Conservation (phyloP, 2,329 filamentous ascomycete genomes). For the Pestalotiopsis sp. region DNA sequence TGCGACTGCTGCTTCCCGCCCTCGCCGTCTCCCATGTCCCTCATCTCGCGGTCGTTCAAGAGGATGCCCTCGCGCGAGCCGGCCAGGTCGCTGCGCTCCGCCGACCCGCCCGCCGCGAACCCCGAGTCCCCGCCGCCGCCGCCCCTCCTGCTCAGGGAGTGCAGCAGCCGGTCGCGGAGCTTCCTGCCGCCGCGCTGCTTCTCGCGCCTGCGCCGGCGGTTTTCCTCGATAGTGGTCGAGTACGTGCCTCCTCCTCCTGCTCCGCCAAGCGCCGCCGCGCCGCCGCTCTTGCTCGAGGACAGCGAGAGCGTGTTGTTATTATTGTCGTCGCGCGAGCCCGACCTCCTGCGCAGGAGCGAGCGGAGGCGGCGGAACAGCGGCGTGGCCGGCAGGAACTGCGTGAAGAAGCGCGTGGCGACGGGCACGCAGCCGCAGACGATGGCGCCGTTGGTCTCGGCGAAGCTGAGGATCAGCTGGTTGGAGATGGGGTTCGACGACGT, state of each 20-base stretch:
- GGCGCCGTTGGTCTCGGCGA: slow-evolving; percentile 14
- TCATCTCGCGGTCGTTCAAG: neutral
- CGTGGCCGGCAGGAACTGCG: slow-evolving; percentile 4
- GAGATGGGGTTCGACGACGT: neutral
- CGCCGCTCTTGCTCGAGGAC: neutral
- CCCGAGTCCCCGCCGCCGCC: neutral
- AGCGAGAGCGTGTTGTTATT: neutral
- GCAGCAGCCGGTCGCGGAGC: neutral
- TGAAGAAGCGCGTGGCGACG: slow-evolving; percentile 10
- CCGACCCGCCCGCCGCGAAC: neutral
- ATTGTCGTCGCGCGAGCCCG: neutral
- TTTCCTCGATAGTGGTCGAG: slow-evolving; percentile 9
- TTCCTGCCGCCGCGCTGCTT: neutral
- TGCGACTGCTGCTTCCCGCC: neutral
- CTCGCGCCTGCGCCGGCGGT: neutral
- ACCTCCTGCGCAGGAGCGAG: neutral
- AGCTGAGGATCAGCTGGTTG: slow-evolving; percentile 7
- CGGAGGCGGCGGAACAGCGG: neutral
- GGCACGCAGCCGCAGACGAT: slow-evolving; percentile 13
- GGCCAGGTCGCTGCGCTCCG: neutral
- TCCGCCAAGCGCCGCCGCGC: too few species aligned
- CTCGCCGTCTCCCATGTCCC: neutral
- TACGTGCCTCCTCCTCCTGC: neutral
- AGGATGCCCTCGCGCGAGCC: neutral
- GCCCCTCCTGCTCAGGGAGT: too few species aligned